A percentile compares a stretch with the other conserved stretches of the same genome.
Evolutionary conservation across 441 rosid species (phyloP).

Genomic region (Populus hybrid): DNA sequence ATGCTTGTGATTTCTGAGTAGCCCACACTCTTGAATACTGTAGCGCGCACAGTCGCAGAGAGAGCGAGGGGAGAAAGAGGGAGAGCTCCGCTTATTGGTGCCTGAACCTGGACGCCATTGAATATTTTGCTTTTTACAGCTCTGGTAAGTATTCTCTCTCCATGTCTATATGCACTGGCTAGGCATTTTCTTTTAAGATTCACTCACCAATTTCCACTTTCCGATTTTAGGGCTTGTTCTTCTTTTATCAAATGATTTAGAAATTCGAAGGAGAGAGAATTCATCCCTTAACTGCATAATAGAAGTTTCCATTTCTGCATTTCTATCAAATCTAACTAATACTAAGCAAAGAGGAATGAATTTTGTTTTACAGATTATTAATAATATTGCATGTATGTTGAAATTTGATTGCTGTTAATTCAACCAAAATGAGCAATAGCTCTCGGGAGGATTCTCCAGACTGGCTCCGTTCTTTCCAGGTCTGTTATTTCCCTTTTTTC

Average conservation of each 20-base stretch:
- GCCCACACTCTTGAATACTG: neutral
- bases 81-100: neutral
- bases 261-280: too few species aligned
- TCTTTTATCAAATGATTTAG: too few species aligned
- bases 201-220: neutral
- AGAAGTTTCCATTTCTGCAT: neutral
- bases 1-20: neutral
- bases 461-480: constrained; percentile 85
- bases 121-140: neutral
- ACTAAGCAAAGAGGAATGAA: neutral
- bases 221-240: neutral
- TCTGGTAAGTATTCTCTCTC: neutral
- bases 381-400: neutral
- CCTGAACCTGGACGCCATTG: neutral
- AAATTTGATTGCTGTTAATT: neutral
- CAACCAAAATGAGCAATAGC: constrained; percentile 43
- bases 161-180: neutral
- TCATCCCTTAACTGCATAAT: too few species aligned
- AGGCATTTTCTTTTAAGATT: neutral
- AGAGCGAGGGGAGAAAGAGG: neutral
- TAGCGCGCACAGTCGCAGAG: neutral
- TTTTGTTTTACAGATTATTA: neutral
- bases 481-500: constrained; percentile 1
- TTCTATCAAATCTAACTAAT: neutral
- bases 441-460: constrained; percentile 86